A percentile compares a stretch with the other conserved stretches of the same genome.
Conservation (phyloP, 2,329 filamentous ascomycete genomes). For the Colletotrichum simmondsii region DNA sequence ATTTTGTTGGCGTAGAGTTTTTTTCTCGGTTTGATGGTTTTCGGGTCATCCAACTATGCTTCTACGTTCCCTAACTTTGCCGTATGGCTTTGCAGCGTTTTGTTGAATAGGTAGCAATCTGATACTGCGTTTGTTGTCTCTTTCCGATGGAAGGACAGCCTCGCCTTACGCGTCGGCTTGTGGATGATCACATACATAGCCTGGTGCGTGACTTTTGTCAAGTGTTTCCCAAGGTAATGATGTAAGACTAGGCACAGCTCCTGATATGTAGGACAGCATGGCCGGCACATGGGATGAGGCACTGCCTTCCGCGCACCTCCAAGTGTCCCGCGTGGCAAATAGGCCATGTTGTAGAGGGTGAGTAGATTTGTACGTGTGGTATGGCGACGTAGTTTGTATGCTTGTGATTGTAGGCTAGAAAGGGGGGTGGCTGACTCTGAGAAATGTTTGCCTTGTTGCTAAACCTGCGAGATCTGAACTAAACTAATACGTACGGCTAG, state of each 20-base stretch:
- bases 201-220: constrained; percentile 27
- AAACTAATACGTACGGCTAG: background rate
- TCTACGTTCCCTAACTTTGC: constrained; percentile 31
- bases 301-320: background rate
- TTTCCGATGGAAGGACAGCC: constrained; percentile 33
- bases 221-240: background rate
- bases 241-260: background rate
- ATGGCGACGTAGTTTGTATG: background rate
- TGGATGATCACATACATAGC: constrained; percentile 30
- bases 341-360: background rate
- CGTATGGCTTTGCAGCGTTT: constrained; percentile 26
- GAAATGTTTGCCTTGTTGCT: background rate
- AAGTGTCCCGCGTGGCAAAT: background rate
- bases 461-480: background rate
- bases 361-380: background rate
- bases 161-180: constrained; percentile 32
- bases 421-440: background rate
- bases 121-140: constrained; percentile 35
- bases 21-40: constrained; percentile 17
- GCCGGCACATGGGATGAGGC: background rate
- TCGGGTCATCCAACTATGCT: constrained; percentile 25
- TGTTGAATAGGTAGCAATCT: constrained; percentile 35
- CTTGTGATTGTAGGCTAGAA: background rate
- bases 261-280: background rate
- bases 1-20: constrained; percentile 14